Evolutionary conservation across 345 rosid species (phyloP).

Genomic region (Arabidopsis suecica): DNA sequence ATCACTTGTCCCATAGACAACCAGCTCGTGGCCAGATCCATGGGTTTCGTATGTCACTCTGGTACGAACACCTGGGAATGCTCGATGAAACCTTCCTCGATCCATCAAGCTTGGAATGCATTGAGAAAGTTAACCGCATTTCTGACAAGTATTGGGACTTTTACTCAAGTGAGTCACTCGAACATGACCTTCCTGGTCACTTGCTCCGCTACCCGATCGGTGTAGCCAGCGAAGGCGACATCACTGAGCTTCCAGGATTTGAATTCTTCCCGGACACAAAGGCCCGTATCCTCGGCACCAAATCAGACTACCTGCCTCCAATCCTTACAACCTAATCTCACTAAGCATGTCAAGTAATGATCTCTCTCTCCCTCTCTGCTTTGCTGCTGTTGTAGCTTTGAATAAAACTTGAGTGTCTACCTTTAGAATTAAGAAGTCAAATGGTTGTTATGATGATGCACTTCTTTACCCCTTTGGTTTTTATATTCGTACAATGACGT

Average conservation of each 20-base stretch:
- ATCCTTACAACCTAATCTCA: conserved; percentile 77
- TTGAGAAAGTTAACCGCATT: conserved; percentile 72
- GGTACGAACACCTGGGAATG: conserved; percentile 99
- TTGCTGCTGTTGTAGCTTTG: conserved; percentile 24
- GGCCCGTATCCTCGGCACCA: conserved; percentile 82
- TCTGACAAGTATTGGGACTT: conserved; percentile 93
- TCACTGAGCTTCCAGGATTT: conserved; percentile 70
- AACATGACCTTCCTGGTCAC: conserved; percentile 90
- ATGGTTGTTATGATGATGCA: conserved; percentile 37
- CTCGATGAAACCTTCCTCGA: conserved; percentile 74
- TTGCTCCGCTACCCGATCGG: conserved; percentile 90
- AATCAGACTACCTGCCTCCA: conserved; percentile 92
- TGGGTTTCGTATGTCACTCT: conserved; percentile 93
- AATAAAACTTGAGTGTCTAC: conserved; percentile 35
- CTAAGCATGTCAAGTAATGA: conserved; percentile 20
- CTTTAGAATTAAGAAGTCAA: conserved; percentile 40
- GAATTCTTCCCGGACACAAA: conserved; percentile 92
- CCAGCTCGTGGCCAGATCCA: conserved; percentile 96
- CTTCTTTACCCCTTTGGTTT: conserved; percentile 28
- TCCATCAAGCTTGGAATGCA: conserved; percentile 75
- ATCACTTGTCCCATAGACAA: conserved; percentile 75
- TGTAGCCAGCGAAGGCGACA: conserved; percentile 64
- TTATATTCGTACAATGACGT: conserved; percentile 31
- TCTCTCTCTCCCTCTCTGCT: conserved; percentile 9
- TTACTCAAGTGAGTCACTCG: conserved; percentile 76